phyloP scores from a whole-genome alignment of 768 basidiomycete genomes.

The Pisolithus tinctorius region DNA sequence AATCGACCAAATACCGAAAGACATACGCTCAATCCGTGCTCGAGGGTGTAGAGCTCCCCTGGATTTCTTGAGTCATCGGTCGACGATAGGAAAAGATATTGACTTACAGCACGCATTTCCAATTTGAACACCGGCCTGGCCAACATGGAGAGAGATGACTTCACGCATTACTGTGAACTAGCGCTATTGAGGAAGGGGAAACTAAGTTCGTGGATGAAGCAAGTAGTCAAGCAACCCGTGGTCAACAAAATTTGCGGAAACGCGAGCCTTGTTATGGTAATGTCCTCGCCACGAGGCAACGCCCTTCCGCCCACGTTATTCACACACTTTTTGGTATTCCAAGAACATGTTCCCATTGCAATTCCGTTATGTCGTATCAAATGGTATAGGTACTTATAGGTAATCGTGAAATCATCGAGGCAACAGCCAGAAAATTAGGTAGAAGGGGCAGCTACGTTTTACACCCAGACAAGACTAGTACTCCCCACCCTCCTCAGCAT shows the following conservation, averaged over 20 bases:
- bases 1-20: neutral
- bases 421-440: constrained; percentile 21
- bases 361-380: constrained; percentile 10
- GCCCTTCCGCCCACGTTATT: too few relatives aligned
- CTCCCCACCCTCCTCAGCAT: constrained; percentile 44
- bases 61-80: constrained; percentile 14
- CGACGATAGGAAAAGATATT: constrained; percentile 1
- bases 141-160: constrained; percentile 95
- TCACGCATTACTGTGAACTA: constrained; percentile 57
- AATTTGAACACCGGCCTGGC: constrained; percentile 93
- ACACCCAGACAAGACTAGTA: constrained; percentile 30
- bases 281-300: constrained; percentile 5
- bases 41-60: constrained; percentile 98
- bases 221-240: constrained; percentile 3
- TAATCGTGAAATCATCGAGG: constrained; percentile 31
- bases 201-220: constrained; percentile 9
- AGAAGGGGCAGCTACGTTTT: constrained; percentile 20
- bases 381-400: constrained; percentile 21
- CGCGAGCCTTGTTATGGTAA: constrained; percentile 20
- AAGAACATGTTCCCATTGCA: constrained; percentile 10
- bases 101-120: constrained; percentile 93
- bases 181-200: constrained; percentile 9
- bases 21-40: constrained; percentile 92
- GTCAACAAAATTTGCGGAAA: constrained; percentile 15
- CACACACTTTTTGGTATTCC: neutral